Evolutionary conservation across 106 monocot species (phyloP), one percentile per base, ranked within the genome.

Genomic region (Dendrobium huoshanense): DNA sequence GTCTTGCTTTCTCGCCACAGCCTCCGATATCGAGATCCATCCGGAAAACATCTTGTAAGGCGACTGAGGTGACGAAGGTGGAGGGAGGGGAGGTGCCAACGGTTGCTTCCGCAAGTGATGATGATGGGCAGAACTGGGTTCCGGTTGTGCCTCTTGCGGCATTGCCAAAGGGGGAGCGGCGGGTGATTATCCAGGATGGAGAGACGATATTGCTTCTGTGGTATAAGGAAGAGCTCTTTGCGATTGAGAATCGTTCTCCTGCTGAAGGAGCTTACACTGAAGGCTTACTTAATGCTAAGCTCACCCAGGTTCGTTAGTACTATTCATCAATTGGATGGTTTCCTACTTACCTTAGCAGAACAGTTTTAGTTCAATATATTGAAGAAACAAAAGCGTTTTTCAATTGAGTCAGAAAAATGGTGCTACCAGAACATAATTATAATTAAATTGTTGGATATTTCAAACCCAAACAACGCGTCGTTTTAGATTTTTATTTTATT

Each of bases 241-340:
- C 98, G 31, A 90, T 92, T 25, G 94, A 98, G 87, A 98, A 98
- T 82, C 82, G 94, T 25, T 98, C 98, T 0, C 98, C 92, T 0
- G 98, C 98, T 11, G 97, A 98, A 80, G 97, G 97, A 10, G 97
- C 97, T 41, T 98, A 98, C 78, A 91, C 79, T 31, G 95, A 98
- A 73, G 98, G 98, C 18, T 84, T 95, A 11, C 83, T 95, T 44
- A 97, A 95, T 86, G 98, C 98, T 42, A 98, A 88, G 84, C 94
- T 98, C 81, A 98, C 94, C 31, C 94, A 98, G 98, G 98, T 98
- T 58, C 44, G 72, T 42, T 40, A 19, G 4, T 4, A 13, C 10
- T 33, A 11, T 27, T 65, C 10, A 13, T 51, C 10, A 51, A 51
- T 13, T 51, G 51, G 15, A 51, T 51, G 51, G 0, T 51, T 51